Base-by-base conservation (phyloP, 148 eudicot genomes). In the Rhododendron mucronatum region DNA sequence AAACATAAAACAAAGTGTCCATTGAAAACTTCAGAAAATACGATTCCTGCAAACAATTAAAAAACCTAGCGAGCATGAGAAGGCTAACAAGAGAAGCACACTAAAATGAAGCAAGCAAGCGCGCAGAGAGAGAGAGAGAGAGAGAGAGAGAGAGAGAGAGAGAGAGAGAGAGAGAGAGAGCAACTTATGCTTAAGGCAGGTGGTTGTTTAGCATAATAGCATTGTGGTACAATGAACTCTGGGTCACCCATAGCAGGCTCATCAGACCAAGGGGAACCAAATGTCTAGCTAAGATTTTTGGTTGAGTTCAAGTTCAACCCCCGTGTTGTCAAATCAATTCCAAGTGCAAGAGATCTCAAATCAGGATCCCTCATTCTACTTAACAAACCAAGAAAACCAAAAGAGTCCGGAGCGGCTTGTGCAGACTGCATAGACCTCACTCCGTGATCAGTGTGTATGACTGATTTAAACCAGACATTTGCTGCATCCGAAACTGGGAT, bases 201-300 rank as follows among this genome's bases (percentile, higher is more conserved):
- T 74, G 92, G 88, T 75, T 84, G 88, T 48, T 90, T 86, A 23
- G 92, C 90, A 88, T 89, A 86, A 87, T 92, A 96, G 87, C 98
- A 96, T 61, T 92, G 92, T 15, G 98, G 98, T 41, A 91, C 92
- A 71, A 73, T 86, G 45, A 87, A 96, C 87, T 92, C 92, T 50
- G 98, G 94, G 80, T 93, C 95, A 39, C 96, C 96, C 86, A 89
- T 92, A 35, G 89, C 89, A 78, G 94, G 89, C 87, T 93, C 95
- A 41, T 94, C 94, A 63, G 96, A 90, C 97, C 97, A 96, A n/a
- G 98, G 98, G 47, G 98, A 96, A 37, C 90, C 91, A 90, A 96
- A 96, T 47, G 91, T 93, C 89, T 94, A 91, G 86, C 94, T 85
- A 65, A 96, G 91, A 83, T 87, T 91, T 80, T 96, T 95, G 12